Percentiles rank a stretch among this genome's conserved stretches.
These are phyloP conservation scores for Termitomyces sp. DNA, from an alignment of 768 basidiomycete species.

Conservation along the genomic window DNA sequence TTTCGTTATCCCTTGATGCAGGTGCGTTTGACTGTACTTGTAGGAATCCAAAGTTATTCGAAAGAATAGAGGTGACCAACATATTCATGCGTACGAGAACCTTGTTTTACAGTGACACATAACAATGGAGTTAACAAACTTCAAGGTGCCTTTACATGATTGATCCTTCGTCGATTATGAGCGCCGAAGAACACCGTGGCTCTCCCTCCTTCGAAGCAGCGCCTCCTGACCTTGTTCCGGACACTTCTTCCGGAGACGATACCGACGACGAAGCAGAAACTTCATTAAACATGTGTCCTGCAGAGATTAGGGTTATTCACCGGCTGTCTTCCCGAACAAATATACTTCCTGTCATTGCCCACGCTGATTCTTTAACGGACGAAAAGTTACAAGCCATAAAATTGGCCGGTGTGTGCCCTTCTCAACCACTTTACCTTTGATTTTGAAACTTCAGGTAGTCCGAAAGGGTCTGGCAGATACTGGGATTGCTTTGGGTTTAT, in stretches of 20 bases:
- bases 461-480: constrained; percentile 59
- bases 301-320: constrained; percentile 73
- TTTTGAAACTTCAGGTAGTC: constrained; percentile 28
- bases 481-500: constrained; percentile 73
- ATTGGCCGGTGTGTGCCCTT: constrained; percentile 38
- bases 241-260: constrained; percentile 46
- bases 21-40: constrained; percentile 1
- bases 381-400: constrained; percentile 67
- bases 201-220: constrained; percentile 62
- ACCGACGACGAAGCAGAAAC: constrained; percentile 42
- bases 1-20: neutral
- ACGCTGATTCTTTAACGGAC: constrained; percentile 79
- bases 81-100: constrained; percentile 72
- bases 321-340: constrained; percentile 72
- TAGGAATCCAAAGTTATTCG: constrained; percentile 88
- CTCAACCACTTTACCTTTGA: neutral
- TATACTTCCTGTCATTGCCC: constrained; percentile 77
- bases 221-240: constrained; percentile 49
- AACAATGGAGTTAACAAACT: constrained; percentile 12
- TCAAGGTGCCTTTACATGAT: constrained; percentile 80
- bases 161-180: constrained; percentile 68
- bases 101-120: neutral
- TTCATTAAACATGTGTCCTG: constrained; percentile 62
- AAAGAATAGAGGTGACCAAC: constrained; percentile 83
- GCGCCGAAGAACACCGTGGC: constrained; percentile 43